phyloP scores from a whole-genome alignment of 2,329 filamentous ascomycete species.

The Simplicillium aogashimaense region DNA sequence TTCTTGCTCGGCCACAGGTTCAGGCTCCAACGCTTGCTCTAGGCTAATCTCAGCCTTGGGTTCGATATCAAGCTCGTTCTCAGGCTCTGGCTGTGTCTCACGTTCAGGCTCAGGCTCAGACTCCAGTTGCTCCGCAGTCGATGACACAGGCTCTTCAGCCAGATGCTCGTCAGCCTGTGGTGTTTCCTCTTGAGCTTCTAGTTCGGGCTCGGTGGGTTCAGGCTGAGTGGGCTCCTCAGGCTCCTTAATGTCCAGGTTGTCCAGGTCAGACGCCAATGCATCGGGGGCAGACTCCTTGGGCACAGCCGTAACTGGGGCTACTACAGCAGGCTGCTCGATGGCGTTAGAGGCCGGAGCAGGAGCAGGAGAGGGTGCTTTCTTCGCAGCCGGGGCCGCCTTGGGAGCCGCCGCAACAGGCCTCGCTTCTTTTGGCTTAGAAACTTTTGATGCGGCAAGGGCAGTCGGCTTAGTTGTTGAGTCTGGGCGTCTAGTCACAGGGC shows the following conservation, averaged over 20 bases:
- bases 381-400: background rate
- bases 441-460: background rate
- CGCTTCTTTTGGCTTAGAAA: background rate
- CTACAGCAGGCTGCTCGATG: background rate
- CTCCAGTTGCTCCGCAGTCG: background rate
- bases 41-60: background rate
- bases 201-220: background rate
- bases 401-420: background rate
- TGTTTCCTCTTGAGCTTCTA: background rate
- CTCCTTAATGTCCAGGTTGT: background rate
- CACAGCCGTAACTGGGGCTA: background rate
- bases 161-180: background rate
- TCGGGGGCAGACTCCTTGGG: background rate
- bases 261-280: background rate
- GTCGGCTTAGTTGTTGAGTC: constrained; percentile 1
- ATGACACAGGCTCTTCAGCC: background rate
- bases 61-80: background rate
- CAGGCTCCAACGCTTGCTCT: background rate
- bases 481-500: constrained; percentile 7
- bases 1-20: constrained; percentile 3
- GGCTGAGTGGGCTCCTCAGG: background rate
- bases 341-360: constrained; percentile 1
- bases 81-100: background rate
- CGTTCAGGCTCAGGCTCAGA: background rate
- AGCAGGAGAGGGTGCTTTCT: background rate